Evolutionary conservation across 768 basidiomycete genomes (phyloP), one percentile per base, ranked within the genome.

Genomic region (Mycena amicta): DNA sequence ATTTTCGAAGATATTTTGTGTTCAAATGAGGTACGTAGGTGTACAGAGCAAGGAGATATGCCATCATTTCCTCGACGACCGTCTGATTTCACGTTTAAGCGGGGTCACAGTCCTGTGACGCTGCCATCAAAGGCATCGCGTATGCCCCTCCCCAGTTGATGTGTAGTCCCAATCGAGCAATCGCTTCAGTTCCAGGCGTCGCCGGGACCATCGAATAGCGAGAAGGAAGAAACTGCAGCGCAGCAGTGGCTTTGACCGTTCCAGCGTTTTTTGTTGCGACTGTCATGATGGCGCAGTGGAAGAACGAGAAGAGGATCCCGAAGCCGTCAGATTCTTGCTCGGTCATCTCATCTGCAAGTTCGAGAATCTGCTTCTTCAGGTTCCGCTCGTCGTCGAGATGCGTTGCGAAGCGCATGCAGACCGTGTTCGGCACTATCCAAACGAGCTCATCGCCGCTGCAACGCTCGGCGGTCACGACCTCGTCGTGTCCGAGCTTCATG

Each of bases 301-400:
- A 66, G 13, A 68, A 57, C 1, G 65, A 68, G 46, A 64, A 68
- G 0, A 61, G 30, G 28, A 65, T 50, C 25, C 63, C 65, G 33
- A 59, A 61, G 15, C 52, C 15, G 5, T 15, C 40, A 6, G 43
- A 39, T 8, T 8, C 6, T 25, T 5, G 5, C 13, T 25, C 5
- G 6, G 5, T 12, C 47, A 49, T 6, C 12, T 26, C 47, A 5
- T 49, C 25, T 8, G 13, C 47, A 13, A 49, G 23, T 13, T 26
- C 12, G 12, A 13, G 13, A 4, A 29, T n/a, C 26, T 31, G 18
- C 46, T 56, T 59, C 22, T 58, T 57, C 33, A 54, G 15, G 33
- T 59, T 56, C 45, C 53, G 46, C 50, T 66, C 60, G 51, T 68
- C 56, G 54, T 66, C 65, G 26, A 69, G 65, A 43, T 67, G 65